These are phyloP conservation scores for Phaeolepiota aurea DNA, from an alignment of 768 basidiomycete species.

Conservation along the genomic window DNA sequence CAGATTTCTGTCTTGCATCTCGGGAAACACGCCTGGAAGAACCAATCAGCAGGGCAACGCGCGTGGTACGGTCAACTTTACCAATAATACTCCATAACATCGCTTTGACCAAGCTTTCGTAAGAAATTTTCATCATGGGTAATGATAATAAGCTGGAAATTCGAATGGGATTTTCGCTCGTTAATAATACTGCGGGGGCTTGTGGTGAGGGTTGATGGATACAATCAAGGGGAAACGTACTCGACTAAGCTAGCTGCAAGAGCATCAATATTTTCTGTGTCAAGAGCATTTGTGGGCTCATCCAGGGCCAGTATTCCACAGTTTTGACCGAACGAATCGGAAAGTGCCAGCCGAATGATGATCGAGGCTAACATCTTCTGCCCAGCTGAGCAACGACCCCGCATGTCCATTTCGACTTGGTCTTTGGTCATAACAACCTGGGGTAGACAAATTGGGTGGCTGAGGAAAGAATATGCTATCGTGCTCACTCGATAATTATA, in stretches of 20 bases:
- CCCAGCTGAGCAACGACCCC: conserved; percentile 94
- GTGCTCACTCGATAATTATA: conserved; percentile 89
- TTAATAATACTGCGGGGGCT: conserved; percentile 88
- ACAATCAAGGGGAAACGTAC: conserved; percentile 52
- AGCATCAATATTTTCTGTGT: conserved; percentile 93
- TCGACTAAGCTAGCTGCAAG: conserved; percentile 87
- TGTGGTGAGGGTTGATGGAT: too few species aligned
- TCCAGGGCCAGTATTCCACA: conserved; percentile 97
- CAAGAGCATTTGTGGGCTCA: conserved; percentile 96
- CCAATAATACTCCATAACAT: conserved; percentile 97
- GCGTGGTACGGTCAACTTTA: conserved; percentile 22
- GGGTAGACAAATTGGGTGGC: conserved; percentile 6
- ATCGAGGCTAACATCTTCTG: conserved; percentile 99
- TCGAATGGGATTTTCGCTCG: conserved; percentile 79
- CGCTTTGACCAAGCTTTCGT: conserved; percentile 77
- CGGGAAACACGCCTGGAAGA: conserved; percentile 69
- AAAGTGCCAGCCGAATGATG: conserved; percentile 93
- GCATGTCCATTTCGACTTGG: conserved; percentile 99
- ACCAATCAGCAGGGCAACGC: conserved; percentile 1
- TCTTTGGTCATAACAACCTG: conserved; percentile 99
- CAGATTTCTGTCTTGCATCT: conserved; percentile 65
- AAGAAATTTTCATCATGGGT: conserved; percentile 98
- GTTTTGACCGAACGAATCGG: conserved; percentile 95
- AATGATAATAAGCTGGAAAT: conserved; percentile 95
- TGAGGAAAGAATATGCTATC: conserved; percentile 4